phyloP scores from a whole-genome alignment of 2,329 filamentous ascomycete species.

The Davidsoniella virescens region DNA sequence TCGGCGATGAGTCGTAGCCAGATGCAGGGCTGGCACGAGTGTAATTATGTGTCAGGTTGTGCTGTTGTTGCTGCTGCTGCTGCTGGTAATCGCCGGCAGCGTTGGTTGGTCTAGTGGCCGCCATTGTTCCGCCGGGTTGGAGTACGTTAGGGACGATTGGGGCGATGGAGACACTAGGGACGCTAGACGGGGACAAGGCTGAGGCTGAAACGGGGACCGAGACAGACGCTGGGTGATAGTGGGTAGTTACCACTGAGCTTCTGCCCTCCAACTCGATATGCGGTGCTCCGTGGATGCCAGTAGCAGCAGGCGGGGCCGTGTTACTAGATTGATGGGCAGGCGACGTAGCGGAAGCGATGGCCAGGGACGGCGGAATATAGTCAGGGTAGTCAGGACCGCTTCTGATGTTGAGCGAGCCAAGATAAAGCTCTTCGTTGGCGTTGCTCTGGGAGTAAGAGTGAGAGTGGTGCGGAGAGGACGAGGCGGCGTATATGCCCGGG shows the following conservation, averaged over 20 bases:
- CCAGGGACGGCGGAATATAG: background rate
- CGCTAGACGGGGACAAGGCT: conserved; percentile 4
- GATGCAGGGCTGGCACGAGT: conserved; percentile 69
- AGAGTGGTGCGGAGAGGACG: too few species aligned
- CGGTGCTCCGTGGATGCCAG: background rate
- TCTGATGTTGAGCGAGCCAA: too few species aligned
- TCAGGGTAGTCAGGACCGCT: too few species aligned
- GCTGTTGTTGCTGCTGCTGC: conserved; percentile 18
- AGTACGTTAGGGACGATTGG: conserved; percentile 39
- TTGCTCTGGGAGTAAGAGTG: too few species aligned
- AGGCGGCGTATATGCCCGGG: too few species aligned
- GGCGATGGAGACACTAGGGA: background rate
- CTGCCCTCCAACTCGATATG: conserved; percentile 2
- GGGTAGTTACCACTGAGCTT: background rate
- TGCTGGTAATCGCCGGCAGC: conserved; percentile 8
- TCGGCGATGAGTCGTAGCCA: conserved; percentile 37
- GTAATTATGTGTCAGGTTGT: conserved; percentile 43
- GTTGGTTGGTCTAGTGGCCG: conserved; percentile 18
- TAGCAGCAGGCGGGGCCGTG: background rate
- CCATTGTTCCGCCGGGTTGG: conserved; percentile 35
- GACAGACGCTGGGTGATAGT: conserved; percentile 1
- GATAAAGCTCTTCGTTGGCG: too few species aligned
- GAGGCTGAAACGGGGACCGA: conserved; percentile 4
- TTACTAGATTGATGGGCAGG: background rate
- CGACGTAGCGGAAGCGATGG: background rate